Evolutionary conservation across 768 basidiomycete genomes (phyloP).

Genomic region (Boletus rubropictus): DNA sequence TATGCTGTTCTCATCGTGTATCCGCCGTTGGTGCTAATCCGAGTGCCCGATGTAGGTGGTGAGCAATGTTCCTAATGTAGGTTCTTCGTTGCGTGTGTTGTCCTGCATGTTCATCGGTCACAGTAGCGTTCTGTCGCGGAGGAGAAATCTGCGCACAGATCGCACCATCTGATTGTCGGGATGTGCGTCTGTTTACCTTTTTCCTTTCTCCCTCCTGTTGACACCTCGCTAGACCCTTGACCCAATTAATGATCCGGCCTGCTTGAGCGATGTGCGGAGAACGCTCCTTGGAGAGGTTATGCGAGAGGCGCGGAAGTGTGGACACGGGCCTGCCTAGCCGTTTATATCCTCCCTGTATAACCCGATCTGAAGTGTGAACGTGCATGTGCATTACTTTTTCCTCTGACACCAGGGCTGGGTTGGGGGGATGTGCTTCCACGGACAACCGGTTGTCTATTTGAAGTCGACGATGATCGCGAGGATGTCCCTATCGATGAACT

Average conservation of each 20-base stretch:
- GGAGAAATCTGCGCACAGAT: neutral
- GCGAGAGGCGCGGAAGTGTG: neutral
- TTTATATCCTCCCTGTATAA: slow-evolving; percentile 3
- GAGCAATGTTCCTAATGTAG: slow-evolving; percentile 6
- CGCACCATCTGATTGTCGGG: neutral
- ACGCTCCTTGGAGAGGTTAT: neutral
- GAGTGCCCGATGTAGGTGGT: neutral
- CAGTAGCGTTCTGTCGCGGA: neutral
- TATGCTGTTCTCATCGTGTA: neutral
- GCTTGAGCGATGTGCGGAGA: neutral
- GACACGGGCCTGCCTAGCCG: slow-evolving; percentile 1
- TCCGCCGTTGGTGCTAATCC: neutral
- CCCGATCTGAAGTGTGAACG: neutral
- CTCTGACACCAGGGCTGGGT: neutral
- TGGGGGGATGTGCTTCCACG: neutral
- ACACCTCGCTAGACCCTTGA: slow-evolving; percentile 1
- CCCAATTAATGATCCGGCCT: neutral
- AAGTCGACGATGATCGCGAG: slow-evolving; percentile 13
- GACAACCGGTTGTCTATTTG: neutral
- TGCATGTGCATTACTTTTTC: neutral
- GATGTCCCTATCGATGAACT: neutral
- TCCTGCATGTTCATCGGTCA: neutral
- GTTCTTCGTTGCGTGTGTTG: neutral
- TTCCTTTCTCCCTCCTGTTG: neutral
- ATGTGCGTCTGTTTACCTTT: slow-evolving; percentile 2